A percentile compares a stretch with the other conserved stretches of the same genome.
These are phyloP conservation scores for Penicillium nucicola DNA, from an alignment of 495 filamentous ascomycete genomes.

Conservation along the genomic window DNA sequence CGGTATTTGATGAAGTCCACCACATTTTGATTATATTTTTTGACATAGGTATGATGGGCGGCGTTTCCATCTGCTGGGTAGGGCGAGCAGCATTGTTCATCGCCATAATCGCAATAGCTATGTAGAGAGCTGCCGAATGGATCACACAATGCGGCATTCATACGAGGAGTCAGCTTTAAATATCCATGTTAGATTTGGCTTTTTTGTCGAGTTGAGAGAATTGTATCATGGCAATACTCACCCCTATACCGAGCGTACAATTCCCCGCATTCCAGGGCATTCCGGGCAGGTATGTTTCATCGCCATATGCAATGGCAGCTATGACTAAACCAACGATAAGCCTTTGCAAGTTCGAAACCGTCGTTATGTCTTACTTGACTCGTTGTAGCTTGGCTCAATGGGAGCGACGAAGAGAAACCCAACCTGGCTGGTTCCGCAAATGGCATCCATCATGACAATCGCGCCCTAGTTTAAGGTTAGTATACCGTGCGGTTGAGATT, in stretches of 20 bases:
- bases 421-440: constrained; percentile 27
- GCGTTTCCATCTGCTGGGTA: constrained; percentile 11
- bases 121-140: constrained; percentile 14
- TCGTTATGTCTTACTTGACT: constrained; percentile 11
- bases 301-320: constrained; percentile 23
- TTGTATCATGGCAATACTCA: constrained; percentile 3
- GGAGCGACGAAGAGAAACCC: constrained; percentile 14
- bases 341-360: background rate
- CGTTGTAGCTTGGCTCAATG: constrained; percentile 16
- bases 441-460: constrained; percentile 24
- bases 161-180: constrained; percentile 19
- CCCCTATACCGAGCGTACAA: constrained; percentile 23
- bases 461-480: constrained; percentile 17
- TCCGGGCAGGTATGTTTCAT: constrained; percentile 22
- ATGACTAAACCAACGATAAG: constrained; percentile 11
- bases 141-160: constrained; percentile 21
- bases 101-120: constrained; percentile 25
- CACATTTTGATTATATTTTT: constrained; percentile 20
- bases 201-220: background rate
- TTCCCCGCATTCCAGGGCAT: constrained; percentile 22
- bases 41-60: constrained; percentile 17
- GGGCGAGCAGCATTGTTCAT: constrained; percentile 17
- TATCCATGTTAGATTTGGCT: background rate
- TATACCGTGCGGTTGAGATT: background rate
- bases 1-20: constrained; percentile 18